Conservation (phyloP, 176 grass and related monocot species). For the Bolboschoenus planiculmis region DNA sequence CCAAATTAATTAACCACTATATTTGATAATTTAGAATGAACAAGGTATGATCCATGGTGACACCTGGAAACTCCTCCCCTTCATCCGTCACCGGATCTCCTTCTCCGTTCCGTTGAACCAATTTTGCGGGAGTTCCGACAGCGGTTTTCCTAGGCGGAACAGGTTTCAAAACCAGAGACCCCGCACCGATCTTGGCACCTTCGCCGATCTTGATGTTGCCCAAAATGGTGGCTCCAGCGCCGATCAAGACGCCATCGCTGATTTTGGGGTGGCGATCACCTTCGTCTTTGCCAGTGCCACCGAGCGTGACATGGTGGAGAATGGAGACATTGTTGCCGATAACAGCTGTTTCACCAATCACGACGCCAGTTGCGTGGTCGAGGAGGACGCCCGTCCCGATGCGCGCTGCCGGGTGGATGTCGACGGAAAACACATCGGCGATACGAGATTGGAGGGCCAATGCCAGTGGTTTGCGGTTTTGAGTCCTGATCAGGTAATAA, state of each 20-base stretch:
- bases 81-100: no score
- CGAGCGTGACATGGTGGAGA: slow-evolving; percentile 93
- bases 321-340: slow-evolving; percentile 84
- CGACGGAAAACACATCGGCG: slow-evolving; percentile 84
- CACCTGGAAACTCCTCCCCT: no score
- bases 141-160: no score
- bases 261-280: slow-evolving; percentile 87
- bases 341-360: slow-evolving; percentile 85
- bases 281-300: slow-evolving; percentile 79
- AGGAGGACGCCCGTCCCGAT: slow-evolving; percentile 78
- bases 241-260: slow-evolving; percentile 67
- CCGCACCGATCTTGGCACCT: slow-evolving; percentile 75
- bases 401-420: slow-evolving; percentile 77
- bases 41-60: no score
- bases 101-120: no score
- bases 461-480: slow-evolving; percentile 56
- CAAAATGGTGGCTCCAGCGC: slow-evolving; percentile 81
- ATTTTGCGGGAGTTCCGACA: no score
- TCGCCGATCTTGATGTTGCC: slow-evolving; percentile 77
- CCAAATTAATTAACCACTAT: no score
- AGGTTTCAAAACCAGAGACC: no score
- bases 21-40: no score
- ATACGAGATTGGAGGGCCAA: slow-evolving; percentile 85
- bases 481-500: slow-evolving; percentile 14
- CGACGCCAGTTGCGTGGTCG: slow-evolving; percentile 79